phyloP scores from a whole-genome alignment of 495 filamentous ascomycete genomes.

The Penicillium tannophilum region DNA sequence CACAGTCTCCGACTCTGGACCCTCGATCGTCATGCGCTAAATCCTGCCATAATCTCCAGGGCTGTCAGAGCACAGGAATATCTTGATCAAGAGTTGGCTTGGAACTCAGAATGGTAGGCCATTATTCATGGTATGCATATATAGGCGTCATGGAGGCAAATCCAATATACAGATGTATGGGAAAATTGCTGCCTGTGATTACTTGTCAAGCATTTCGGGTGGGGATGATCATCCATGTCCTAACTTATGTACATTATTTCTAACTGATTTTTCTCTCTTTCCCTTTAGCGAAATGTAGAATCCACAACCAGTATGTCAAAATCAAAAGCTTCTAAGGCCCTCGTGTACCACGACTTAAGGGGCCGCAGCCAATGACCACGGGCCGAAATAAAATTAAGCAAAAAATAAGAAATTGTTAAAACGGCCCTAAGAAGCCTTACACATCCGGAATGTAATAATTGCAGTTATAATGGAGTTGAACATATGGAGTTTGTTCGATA shows the following conservation, averaged over 20 bases:
- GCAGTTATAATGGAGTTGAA: no score
- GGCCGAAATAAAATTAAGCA: constrained; percentile 6
- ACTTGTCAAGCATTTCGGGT: no score
- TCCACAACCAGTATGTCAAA: not conserved
- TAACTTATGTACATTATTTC: no score
- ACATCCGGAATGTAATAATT: not conserved
- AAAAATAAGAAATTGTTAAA: not conserved
- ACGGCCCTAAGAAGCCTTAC: not conserved
- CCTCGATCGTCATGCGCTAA: constrained; percentile 24
- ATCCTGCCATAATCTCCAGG: not conserved
- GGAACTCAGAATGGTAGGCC: not conserved
- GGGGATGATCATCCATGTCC: no score
- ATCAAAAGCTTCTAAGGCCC: no score
- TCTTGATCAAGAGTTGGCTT: not conserved
- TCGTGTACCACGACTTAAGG: not conserved
- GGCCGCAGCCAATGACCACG: constrained; percentile 16
- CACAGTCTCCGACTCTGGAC: constrained; percentile 8
- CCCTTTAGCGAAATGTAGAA: not conserved
- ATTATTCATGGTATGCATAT: not conserved
- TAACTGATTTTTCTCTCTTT: no score
- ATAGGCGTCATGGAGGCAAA: no score
- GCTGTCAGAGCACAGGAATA: not conserved
- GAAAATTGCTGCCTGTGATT: no score
- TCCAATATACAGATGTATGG: no score
- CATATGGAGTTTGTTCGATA: no score